These are phyloP conservation scores for Suhomyces faveliae DNA, from an alignment of 805 yeast genomes.

Conservation along the genomic window DNA sequence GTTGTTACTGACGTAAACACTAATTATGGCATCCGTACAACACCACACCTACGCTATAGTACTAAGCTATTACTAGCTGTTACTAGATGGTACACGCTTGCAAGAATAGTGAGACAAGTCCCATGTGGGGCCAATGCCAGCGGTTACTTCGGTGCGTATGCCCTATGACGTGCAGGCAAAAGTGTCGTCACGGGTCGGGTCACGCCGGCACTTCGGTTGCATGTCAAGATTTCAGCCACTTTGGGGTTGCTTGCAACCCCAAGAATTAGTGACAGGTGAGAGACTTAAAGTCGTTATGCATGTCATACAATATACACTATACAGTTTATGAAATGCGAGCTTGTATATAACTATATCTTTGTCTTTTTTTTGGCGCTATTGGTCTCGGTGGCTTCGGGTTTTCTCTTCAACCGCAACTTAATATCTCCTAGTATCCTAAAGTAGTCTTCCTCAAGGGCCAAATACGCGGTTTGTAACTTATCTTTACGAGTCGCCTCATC, in stretches of 20 bases:
- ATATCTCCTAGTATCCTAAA: slow-evolving; percentile 48
- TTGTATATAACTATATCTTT: neutral
- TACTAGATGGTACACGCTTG: no score
- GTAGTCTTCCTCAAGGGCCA: slow-evolving; percentile 69
- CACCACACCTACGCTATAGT: neutral
- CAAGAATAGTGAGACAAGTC: neutral
- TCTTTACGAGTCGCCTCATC: slow-evolving; percentile 63
- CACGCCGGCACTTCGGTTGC: slow-evolving; percentile 1
- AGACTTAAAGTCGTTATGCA: no score
- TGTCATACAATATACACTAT: neutral
- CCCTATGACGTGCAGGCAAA: neutral
- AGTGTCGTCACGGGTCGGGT: neutral
- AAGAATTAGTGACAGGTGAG: slow-evolving; percentile 1
- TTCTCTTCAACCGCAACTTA: slow-evolving; percentile 19
- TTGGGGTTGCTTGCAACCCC: slow-evolving; percentile 3
- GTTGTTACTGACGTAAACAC: neutral
- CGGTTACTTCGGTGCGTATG: neutral
- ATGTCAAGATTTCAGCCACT: neutral
- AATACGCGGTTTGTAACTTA: slow-evolving; percentile 74
- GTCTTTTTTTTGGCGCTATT: slow-evolving; percentile 2
- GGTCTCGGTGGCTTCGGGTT: slow-evolving; percentile 1
- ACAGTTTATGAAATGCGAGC: neutral
- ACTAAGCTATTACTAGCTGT: no score
- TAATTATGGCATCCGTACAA: neutral
- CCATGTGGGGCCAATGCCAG: neutral